Evolutionary conservation across 2,329 filamentous ascomycete genomes (phyloP).

Genomic region (Cyanodermella asteris): DNA sequence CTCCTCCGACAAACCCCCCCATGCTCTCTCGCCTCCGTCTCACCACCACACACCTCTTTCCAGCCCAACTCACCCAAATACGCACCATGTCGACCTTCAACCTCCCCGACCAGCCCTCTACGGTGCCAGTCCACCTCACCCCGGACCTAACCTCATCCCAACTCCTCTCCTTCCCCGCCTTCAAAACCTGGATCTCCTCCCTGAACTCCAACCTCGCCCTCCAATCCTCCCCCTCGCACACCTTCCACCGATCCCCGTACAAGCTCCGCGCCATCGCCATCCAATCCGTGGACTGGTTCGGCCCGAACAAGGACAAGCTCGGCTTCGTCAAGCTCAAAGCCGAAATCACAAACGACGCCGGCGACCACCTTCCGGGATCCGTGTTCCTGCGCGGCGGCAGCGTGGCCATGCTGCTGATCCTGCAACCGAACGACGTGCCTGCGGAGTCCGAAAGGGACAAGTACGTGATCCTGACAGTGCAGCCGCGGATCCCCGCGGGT

Average conservation of each 20-base stretch:
- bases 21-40: conserved; percentile 5
- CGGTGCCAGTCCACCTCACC: conserved; percentile 20
- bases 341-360: conserved; percentile 28
- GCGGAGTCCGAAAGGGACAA: conserved; percentile 21
- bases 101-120: conserved; percentile 14
- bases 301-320: conserved; percentile 19
- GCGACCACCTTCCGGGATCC: conserved; percentile 30
- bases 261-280: conserved; percentile 29
- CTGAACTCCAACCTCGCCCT: conserved; percentile 25
- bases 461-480: conserved; percentile 31
- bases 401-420: conserved; percentile 33
- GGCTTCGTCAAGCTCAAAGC: conserved; percentile 36
- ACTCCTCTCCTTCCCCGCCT: conserved; percentile 28
- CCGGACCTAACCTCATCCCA: conserved; percentile 21
- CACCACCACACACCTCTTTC: conserved; percentile 2
- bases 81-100: conserved; percentile 21
- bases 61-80: not conserved
- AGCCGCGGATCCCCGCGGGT: conserved; percentile 34
- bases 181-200: conserved; percentile 31
- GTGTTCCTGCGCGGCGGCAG: conserved; percentile 37
- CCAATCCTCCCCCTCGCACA: conserved; percentile 23
- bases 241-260: conserved; percentile 30
- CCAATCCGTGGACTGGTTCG: conserved; percentile 33
- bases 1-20: not conserved
- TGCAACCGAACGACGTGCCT: conserved; percentile 29